Base-by-base conservation (phyloP, 306 rosid species). In the Cucumis hystrix region DNA sequence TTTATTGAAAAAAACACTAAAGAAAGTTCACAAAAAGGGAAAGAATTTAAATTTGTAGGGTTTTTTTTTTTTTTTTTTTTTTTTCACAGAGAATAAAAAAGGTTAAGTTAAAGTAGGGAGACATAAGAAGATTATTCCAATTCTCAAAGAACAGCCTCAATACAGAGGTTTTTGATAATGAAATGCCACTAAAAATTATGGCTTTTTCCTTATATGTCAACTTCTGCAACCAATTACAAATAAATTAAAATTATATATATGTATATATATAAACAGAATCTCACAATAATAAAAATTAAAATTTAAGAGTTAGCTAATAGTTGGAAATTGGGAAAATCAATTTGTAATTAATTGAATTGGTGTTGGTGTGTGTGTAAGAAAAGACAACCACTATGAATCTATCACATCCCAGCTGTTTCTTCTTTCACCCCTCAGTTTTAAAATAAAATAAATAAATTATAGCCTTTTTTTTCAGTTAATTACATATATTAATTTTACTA, bases 371-470 rank as follows among this genome's bases (percentile, higher is more conserved):
- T 33, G 37, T 33, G 7, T 70, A 47, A 70, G 59, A 70, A 70
- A 70, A 47, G 75, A 70, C 75, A 47, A 23, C 25, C 60, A 49
- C 43, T 6, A 71, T 69, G 43, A 35, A 72, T 72, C 61, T 7
- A 72, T 72, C 61, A 72, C 76, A 49, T 72, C 76, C 76, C 76
- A 71, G 60, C 76, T 71, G 76, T 71, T 71, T 71, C 76, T 47
- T 71, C 76, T 43, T 43, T 47, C 52, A 47, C 52, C 52, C 16
- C 49, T 43, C 49, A 43, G 11, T 43, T 43, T 12, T 14, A 12
- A 61, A 61, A 25, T 0, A 8, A 57, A 10, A 20, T 0, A 7
- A 35, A 35, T 0, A 23, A 59, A 59, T 35, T 13, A 23, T 49
- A 47, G 3, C 1, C 10, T 25, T 21, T 2, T 37, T 39, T 43